Conservation (phyloP, 2,329 filamentous ascomycete genomes). For the Biscogniauxia sp. region DNA sequence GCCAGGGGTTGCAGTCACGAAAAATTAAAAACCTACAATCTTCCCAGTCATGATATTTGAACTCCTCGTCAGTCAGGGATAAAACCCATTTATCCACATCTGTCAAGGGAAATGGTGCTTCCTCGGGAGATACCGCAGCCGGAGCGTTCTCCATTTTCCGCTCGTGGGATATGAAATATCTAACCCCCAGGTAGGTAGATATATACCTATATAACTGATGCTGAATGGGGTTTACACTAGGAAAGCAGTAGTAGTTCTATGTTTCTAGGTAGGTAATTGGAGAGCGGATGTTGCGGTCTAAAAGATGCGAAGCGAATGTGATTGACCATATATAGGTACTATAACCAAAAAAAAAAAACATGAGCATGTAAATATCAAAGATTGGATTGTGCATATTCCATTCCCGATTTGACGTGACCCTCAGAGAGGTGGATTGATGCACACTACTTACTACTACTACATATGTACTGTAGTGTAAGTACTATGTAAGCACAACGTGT, state of each 20-base stretch:
- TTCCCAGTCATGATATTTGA: slow-evolving; percentile 69
- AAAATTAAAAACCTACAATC: slow-evolving; percentile 34
- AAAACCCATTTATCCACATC: slow-evolving; percentile 57
- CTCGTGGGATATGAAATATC: neutral
- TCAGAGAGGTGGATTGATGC: neutral
- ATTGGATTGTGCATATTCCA: neutral
- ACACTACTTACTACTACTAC: too few species aligned
- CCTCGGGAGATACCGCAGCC: slow-evolving; percentile 26
- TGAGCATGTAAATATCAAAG: neutral
- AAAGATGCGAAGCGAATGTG: too few species aligned
- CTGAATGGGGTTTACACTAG: too few species aligned
- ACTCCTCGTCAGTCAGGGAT: slow-evolving; percentile 67
- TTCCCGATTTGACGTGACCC: neutral
- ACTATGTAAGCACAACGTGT: neutral
- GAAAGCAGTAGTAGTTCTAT: too few species aligned
- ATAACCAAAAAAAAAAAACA: neutral
- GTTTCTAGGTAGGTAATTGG: neutral
- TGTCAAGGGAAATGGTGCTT: slow-evolving; percentile 58
- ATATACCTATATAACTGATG: too few species aligned
- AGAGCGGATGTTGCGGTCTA: neutral
- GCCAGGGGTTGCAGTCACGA: neutral
- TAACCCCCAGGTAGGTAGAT: neutral
- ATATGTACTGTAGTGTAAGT: too few species aligned
- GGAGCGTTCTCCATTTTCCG: slow-evolving; percentile 29
- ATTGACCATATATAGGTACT: too few species aligned